Conservation (phyloP, 768 basidiomycete species). For the Leccinellum albellum region DNA sequence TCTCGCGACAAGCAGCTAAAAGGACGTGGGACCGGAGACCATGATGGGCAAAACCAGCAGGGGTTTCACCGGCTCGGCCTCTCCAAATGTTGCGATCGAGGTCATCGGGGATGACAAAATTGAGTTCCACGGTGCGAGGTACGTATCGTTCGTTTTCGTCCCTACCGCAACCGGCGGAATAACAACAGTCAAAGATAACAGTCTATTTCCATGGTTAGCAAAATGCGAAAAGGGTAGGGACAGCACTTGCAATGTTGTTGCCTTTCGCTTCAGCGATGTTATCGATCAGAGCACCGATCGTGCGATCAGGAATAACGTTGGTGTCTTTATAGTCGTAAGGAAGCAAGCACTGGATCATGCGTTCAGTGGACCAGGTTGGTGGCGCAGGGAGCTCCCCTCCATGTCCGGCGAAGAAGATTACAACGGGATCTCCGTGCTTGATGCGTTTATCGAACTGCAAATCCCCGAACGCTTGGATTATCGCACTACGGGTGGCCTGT, state of each 20-base stretch:
- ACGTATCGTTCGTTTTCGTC: background rate
- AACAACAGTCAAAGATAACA: constrained; percentile 46
- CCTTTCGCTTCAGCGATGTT: constrained; percentile 36
- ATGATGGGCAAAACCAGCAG: constrained; percentile 21
- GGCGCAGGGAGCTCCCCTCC: constrained; percentile 35
- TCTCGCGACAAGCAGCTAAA: constrained; percentile 39
- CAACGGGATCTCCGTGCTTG: constrained; percentile 30
- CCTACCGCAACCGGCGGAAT: constrained; percentile 37
- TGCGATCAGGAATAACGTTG: constrained; percentile 41
- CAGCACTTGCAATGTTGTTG: constrained; percentile 39
- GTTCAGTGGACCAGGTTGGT: constrained; percentile 15
- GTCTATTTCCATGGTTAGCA: constrained; percentile 28
- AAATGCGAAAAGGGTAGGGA: background rate
- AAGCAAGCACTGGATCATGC: constrained; percentile 29
- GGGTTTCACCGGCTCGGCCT: constrained; percentile 7
- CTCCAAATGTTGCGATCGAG: constrained; percentile 30
- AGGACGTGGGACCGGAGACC: constrained; percentile 38
- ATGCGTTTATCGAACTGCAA: constrained; percentile 28
- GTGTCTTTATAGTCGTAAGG: constrained; percentile 30
- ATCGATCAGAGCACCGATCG: constrained; percentile 36
- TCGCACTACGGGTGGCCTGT: constrained; percentile 35
- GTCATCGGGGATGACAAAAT: background rate
- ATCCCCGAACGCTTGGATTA: constrained; percentile 24
- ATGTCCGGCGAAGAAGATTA: constrained; percentile 46
- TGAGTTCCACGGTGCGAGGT: constrained; percentile 4